A percentile compares a stretch with the other conserved stretches of the same genome.
Conservation (phyloP, 208 protist genomes). For the Wallacemonas sp. region DNA sequence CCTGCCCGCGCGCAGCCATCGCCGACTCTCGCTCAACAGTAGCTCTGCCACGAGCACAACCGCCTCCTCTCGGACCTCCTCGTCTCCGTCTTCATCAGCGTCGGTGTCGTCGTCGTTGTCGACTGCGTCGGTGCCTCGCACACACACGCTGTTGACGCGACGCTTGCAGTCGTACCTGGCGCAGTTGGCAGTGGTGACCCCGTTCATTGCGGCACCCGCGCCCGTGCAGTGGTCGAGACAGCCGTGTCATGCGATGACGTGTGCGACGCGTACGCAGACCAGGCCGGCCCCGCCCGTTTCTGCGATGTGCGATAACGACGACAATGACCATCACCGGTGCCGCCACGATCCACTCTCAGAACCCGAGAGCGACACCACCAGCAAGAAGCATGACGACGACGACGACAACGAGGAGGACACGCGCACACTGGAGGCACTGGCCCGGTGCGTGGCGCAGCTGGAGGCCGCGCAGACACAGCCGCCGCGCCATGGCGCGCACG, state of each 20-base stretch:
- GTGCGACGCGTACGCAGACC: background rate
- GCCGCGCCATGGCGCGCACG: no score
- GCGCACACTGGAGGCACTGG: background rate
- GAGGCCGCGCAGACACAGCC: background rate
- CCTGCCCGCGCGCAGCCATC: background rate
- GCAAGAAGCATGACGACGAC: no score
- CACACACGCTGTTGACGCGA: background rate
- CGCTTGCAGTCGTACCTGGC: background rate
- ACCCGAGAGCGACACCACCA: no score
- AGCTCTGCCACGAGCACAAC: background rate
- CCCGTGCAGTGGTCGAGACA: no score
- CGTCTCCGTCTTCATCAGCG: background rate
- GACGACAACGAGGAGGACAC: background rate
- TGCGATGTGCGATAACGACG: no score
- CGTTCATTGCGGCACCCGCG: background rate
- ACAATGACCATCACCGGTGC: no score
- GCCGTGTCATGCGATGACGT: no score
- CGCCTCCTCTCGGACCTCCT: background rate
- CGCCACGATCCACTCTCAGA: no score
- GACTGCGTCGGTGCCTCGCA: background rate
- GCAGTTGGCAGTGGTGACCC: background rate
- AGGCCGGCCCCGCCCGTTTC: background rate
- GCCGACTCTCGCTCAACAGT: background rate
- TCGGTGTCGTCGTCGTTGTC: background rate
- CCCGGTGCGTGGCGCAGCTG: background rate